Base-by-base conservation (phyloP, 2,329 filamentous ascomycete genomes). In the Trichoderma hamatum region DNA sequence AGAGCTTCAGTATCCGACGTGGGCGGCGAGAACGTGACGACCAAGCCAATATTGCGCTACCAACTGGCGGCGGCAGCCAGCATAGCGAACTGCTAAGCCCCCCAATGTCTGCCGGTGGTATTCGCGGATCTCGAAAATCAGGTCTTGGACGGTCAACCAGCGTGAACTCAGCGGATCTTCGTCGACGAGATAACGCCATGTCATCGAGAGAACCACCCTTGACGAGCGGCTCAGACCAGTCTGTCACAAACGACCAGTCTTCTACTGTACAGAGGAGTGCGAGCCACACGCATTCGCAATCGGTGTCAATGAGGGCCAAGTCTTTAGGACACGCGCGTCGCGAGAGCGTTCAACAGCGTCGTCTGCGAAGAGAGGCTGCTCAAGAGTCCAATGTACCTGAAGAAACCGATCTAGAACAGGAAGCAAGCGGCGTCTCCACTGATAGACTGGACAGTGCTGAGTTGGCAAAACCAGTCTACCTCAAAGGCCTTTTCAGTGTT, bases 401-500 rank as follows among this genome's bases (percentile, higher is more conserved):
- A 78, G 96, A 97, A 81, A 97, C 94, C 0, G 93, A 97, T 76
- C 87, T 90, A 60, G 94, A 97, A 69, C 82, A 93, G 30, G 86
- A 89, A 69, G 83, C 84, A 39, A 89, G 87, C 69, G 86, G 87
- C 3, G 79, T 85, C 32, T 90, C 88, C 10, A 88, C 85, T 2
- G 88, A 90, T 51, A 82, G 86, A 28, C 79, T 90, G 11, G 86
- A 88, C 71, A 89, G 88, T 73, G 89, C 91, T 5, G 93, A 96
- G 73, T 88, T 95, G 70, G 90, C 95, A 65, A 97, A 97, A 78
- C 96, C 96, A 0, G 96, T 98, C 3, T 98, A 92, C 78, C 87
- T 99, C 69, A 99, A 98, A 80, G 96, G 96, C 5, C 85, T 99
- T 21, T 98, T 99, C 82, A 98, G 95, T 75, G 96, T 98, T 66